Evolutionary conservation across 441 rosid species (phyloP).

Genomic region (Kokia cookei): DNA sequence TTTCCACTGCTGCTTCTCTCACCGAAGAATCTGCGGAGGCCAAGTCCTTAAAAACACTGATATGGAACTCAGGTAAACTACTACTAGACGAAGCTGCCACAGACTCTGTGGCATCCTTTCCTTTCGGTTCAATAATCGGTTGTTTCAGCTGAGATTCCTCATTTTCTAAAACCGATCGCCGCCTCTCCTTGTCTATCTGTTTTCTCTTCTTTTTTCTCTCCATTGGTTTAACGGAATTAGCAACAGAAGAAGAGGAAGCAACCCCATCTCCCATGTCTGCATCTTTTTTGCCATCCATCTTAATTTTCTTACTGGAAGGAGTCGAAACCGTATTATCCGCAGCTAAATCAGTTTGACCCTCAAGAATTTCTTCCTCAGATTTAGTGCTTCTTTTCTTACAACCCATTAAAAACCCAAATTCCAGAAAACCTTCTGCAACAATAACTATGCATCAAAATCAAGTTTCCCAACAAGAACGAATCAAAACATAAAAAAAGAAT

Average conservation of each 20-base stretch:
- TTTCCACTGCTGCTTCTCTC: slow-evolving; percentile 61
- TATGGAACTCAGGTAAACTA: slow-evolving; percentile 58
- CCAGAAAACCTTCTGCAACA: neutral
- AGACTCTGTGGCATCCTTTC: slow-evolving; percentile 19
- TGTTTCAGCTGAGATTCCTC: slow-evolving; percentile 20
- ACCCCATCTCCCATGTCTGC: slow-evolving; percentile 19
- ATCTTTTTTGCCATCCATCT: slow-evolving; percentile 24
- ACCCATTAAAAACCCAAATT: slow-evolving; percentile 32
- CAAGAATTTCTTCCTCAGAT: slow-evolving; percentile 27
- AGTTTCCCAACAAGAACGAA: neutral
- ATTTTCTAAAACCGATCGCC: slow-evolving; percentile 21
- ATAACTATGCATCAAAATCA: neutral
- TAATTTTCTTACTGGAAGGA: slow-evolving; percentile 39
- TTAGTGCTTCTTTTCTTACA: slow-evolving; percentile 50
- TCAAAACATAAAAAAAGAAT: neutral
- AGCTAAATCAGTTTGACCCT: slow-evolving; percentile 11
- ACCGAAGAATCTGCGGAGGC: slow-evolving; percentile 49
- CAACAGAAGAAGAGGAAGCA: slow-evolving; percentile 17
- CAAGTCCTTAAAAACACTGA: slow-evolving; percentile 68
- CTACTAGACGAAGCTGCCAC: slow-evolving; percentile 25
- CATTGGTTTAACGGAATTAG: slow-evolving; percentile 52
- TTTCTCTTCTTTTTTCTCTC: slow-evolving; percentile 74
- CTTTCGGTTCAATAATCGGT: slow-evolving; percentile 12
- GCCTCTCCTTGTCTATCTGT: slow-evolving; percentile 65
- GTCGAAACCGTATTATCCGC: slow-evolving; percentile 9